phyloP scores from a whole-genome alignment of 129 eudicot genomes.

The Kitagawia praeruptora region DNA sequence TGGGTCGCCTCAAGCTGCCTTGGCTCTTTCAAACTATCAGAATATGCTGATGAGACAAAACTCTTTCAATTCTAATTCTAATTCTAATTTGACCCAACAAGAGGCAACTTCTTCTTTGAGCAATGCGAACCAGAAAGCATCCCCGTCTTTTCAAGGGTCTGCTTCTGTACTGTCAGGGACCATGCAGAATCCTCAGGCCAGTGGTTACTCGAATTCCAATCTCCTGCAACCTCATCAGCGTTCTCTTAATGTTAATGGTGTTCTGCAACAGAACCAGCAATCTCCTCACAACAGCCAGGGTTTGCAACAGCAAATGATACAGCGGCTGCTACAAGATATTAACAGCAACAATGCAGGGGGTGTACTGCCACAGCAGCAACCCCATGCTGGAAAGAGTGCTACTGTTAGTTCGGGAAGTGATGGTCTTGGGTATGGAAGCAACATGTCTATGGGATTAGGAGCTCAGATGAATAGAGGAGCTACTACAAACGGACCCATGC shows the following conservation, averaged over 20 bases:
- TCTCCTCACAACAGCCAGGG: slow-evolving; percentile 45
- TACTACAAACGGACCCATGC: slow-evolving; percentile 22
- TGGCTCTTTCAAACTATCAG: slow-evolving; percentile 61
- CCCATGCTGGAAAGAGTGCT: slow-evolving; percentile 39
- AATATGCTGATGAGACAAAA: slow-evolving; percentile 65
- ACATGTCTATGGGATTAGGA: not conserved
- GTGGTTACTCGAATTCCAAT: slow-evolving; percentile 35
- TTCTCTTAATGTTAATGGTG: slow-evolving; percentile 21
- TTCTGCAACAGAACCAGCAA: slow-evolving; percentile 40
- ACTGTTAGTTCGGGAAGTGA: slow-evolving; percentile 46
- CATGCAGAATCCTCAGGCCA: slow-evolving; percentile 27
- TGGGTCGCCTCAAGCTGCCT: slow-evolving; percentile 66
- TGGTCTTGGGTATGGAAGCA: slow-evolving; percentile 17
- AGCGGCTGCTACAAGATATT: slow-evolving; percentile 68
- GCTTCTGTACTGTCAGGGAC: slow-evolving; percentile 21
- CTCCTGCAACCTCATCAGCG: slow-evolving; percentile 30
- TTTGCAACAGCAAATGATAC: slow-evolving; percentile 76
- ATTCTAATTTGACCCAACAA: slow-evolving; percentile 34
- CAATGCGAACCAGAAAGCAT: slow-evolving; percentile 29
- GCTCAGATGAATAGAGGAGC: slow-evolving; percentile 10
- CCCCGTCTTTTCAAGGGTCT: slow-evolving; percentile 46
- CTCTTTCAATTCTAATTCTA: slow-evolving; percentile 63
- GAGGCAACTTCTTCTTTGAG: slow-evolving; percentile 58
- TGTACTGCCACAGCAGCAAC: slow-evolving; percentile 31
- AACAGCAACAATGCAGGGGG: slow-evolving; percentile 36